Conservation (phyloP, 164 flowering plant species). For the Dillenia turbinata region DNA sequence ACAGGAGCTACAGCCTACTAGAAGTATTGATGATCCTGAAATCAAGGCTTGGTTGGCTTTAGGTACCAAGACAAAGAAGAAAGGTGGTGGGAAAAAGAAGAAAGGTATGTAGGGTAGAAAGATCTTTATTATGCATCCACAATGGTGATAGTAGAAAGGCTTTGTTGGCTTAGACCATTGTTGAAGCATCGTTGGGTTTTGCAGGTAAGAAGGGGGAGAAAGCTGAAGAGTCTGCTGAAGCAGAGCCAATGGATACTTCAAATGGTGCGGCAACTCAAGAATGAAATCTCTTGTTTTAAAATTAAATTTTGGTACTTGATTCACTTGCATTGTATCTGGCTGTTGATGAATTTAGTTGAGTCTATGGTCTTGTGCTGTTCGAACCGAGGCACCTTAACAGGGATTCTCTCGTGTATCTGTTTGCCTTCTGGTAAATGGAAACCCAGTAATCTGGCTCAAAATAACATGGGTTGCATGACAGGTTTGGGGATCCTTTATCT, state of each 20-base stretch:
- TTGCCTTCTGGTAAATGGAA: no score
- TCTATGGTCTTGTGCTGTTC: no score
- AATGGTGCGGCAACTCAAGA: slow-evolving; percentile 43
- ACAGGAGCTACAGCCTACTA: slow-evolving; percentile 79
- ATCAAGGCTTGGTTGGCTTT: slow-evolving; percentile 92
- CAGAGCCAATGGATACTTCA: slow-evolving; percentile 61
- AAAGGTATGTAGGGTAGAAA: slow-evolving; percentile 44
- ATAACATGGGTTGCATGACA: no score
- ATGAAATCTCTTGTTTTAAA: slow-evolving; percentile 3
- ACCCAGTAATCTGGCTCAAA: no score
- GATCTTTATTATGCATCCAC: no score
- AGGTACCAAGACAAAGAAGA: slow-evolving; percentile 83
- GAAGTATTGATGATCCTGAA: slow-evolving; percentile 69
- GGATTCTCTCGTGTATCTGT: no score
- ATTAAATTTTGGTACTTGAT: slow-evolving; percentile 24
- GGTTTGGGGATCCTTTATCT: no score
- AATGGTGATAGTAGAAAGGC: no score
- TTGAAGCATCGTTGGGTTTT: not conserved
- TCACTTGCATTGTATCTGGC: no score
- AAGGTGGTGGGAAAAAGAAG: slow-evolving; percentile 97
- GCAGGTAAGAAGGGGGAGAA: slow-evolving; percentile 77
- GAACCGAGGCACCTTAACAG: no score
- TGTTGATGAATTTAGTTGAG: no score
- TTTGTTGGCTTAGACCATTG: no score
- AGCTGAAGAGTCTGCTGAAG: slow-evolving; percentile 45